Base-by-base conservation (phyloP, 495 filamentous ascomycete genomes). In the Paragyromitra xinjiangensis region DNA sequence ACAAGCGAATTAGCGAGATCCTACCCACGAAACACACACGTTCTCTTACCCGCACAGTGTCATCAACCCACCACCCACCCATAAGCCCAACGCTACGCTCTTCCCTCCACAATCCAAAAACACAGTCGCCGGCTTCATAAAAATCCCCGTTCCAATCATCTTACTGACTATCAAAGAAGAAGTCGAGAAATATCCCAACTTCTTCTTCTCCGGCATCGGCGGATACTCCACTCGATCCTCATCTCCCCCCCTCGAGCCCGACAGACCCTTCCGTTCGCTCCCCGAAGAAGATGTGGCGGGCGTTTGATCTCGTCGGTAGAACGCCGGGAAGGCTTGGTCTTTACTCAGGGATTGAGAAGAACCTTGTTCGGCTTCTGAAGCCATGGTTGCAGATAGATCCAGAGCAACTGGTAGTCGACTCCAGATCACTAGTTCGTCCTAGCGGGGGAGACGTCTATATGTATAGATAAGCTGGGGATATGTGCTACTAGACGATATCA, bases 121-220 rank as follows among this genome's bases (percentile, higher is more conserved):
- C 14, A 81, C 77, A 24, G 48, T 14, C 9, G 61, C 37, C 1
- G 78, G 78, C 58, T 79, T 79, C 26, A 78, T 59, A 42, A 81
- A 81, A 14, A 81, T 42, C 0, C 78, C 78, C 3, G 77, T 81
- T 26, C 78, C 78, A 11, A 81, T 80, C 55, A 80, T 73, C 64
- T 80, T 81, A 39, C 73, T 81, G 55, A 81, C 50, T 29, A 81
- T 80, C 56, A 81, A 48, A n/a, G 64, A 44, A 4, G 74, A 68
- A 7, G 77, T 79, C 9, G 77, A 79, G 40, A 79, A 70, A 9
- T 58, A 66, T 19, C 77, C 77, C n/a, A 79, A 59, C 24, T 73
- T 78, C 44, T 78, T 71, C 66, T 77, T 50, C 64, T 80, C 78
- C 1, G 68, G 40, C 78, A 80, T 78, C 4, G 78, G 77, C n/a